A percentile compares a stretch with the other conserved stretches of the same genome.
These are phyloP conservation scores for Daedaleopsis nitida DNA, from an alignment of 768 basidiomycete genomes.

Conservation along the genomic window DNA sequence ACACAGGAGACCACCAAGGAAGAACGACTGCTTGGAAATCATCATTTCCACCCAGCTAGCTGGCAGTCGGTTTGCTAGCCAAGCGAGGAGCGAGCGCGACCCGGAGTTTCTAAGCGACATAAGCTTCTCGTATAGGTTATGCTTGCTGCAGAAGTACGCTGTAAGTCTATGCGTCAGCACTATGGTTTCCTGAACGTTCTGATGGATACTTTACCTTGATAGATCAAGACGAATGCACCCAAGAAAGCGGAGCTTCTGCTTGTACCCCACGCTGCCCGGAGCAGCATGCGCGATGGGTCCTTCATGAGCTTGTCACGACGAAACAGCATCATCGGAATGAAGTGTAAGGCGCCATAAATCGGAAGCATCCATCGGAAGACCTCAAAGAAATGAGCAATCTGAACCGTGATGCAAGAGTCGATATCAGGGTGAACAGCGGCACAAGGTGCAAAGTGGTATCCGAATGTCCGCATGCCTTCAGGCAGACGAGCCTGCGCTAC, in stretches of 20 bases:
- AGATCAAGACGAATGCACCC: conserved; percentile 78
- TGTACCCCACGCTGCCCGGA: conserved; percentile 70
- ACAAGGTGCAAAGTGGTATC: conserved; percentile 60
- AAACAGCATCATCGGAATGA: conserved; percentile 85
- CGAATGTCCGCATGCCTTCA: conserved; percentile 39
- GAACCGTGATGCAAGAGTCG: conserved; percentile 60
- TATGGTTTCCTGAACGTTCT: background rate
- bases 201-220: conserved; percentile 61
- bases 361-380: conserved; percentile 86
- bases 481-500: conserved; percentile 39
- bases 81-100: conserved; percentile 37
- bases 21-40: conserved; percentile 71
- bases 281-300: conserved; percentile 67
- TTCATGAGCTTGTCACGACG: conserved; percentile 66
- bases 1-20: conserved; percentile 69
- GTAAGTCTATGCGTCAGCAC: background rate
- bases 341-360: conserved; percentile 86
- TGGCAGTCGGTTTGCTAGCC: conserved; percentile 23
- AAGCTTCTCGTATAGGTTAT: conserved; percentile 55
- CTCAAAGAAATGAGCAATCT: conserved; percentile 70
- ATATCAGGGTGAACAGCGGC: conserved; percentile 77
- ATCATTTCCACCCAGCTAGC: conserved; percentile 55
- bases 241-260: conserved; percentile 86
- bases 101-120: conserved; percentile 28
- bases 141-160: conserved; percentile 71